Percentiles rank a stretch among this genome's conserved stretches.
These are phyloP conservation scores for Phialophora chinensis DNA, from an alignment of 2,329 filamentous ascomycete genomes.

Conservation along the genomic window DNA sequence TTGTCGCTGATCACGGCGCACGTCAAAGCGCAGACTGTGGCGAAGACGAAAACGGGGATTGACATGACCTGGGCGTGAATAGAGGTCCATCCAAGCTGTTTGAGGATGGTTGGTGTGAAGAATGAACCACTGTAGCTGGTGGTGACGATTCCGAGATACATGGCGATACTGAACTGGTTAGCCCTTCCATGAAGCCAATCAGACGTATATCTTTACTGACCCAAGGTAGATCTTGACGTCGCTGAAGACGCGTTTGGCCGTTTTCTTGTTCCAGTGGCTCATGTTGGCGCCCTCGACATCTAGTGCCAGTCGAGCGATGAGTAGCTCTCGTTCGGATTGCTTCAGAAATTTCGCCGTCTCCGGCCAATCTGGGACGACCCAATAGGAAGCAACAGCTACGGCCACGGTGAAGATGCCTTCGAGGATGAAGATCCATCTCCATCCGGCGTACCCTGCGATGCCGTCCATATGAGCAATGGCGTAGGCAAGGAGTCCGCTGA, in stretches of 20 bases:
- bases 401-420: constrained; percentile 45
- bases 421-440: constrained; percentile 49
- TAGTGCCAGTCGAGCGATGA: constrained; percentile 45
- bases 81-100: constrained; percentile 44
- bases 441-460: constrained; percentile 43
- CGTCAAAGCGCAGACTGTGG: constrained; percentile 41
- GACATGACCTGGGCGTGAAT: constrained; percentile 45
- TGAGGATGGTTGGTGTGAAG: constrained; percentile 47
- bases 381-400: constrained; percentile 40
- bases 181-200: background rate
- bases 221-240: constrained; percentile 46
- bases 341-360: constrained; percentile 44
- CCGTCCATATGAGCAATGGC: constrained; percentile 60
- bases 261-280: constrained; percentile 43
- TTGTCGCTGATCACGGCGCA: constrained; percentile 43
- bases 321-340: constrained; percentile 42
- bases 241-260: constrained; percentile 42
- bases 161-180: constrained; percentile 36
- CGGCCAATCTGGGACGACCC: constrained; percentile 45
- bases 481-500: constrained; percentile 58
- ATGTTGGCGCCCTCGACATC: constrained; percentile 41
- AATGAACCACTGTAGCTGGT: constrained; percentile 45
- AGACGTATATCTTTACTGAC: constrained; percentile 21
- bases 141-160: constrained; percentile 46
- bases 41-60: constrained; percentile 46